Evolutionary conservation across 2,329 filamentous ascomycete species (phyloP), one percentile per base, ranked within the genome.

Genomic region (Allantophomopsis lycopodina): DNA sequence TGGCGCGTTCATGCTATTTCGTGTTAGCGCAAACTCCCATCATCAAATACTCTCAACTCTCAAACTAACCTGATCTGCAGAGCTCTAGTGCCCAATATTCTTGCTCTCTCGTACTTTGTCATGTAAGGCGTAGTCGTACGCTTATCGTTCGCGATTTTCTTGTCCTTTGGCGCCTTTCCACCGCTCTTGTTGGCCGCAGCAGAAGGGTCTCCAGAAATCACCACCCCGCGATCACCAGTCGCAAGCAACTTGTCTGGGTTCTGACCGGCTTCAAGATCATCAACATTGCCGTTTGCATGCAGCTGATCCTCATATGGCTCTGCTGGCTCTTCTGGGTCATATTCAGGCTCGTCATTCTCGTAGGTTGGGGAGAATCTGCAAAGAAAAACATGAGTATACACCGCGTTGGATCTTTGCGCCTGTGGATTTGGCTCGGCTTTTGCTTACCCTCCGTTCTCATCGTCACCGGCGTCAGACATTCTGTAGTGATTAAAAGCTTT

Each of bases 71-170:
- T 95, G 57, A 98, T 96, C 63, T 98, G 91, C 57, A 96, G 63
- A 32, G 91, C 91, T 49, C 91, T 73, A 32, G 91, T 96, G 36
- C 91, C 91, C 47, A 98, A 65, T 43, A 98, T 89, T 56, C 91
- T 79, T 46, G 91, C 91, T 52, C 80, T 76, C 70, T 98, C 91
- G 64, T 98, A 98, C 67, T 98, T 98, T 50, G 91, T 98, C 89
- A 98, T 94, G 65, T 95, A 98, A 2, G 89, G 91, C 20, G 91
- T 98, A 7, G 91, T 98, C 17, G 76, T 83, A 52, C 91, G 78
- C 63, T 94, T 76, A 49, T 88, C 83, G 50, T 85, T 83, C 41
- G 87, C 74, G 37, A 98, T 89, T 65, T 86, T 93, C 73, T 93
- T 95, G 63, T 88, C 74, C 56, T 77, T 78, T 54, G 70, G 64